A percentile compares a stretch with the other conserved stretches of the same genome.
Conservation (phyloP, 1,284 basidiomycete genomes). For the Bjerkandera adusta region DNA sequence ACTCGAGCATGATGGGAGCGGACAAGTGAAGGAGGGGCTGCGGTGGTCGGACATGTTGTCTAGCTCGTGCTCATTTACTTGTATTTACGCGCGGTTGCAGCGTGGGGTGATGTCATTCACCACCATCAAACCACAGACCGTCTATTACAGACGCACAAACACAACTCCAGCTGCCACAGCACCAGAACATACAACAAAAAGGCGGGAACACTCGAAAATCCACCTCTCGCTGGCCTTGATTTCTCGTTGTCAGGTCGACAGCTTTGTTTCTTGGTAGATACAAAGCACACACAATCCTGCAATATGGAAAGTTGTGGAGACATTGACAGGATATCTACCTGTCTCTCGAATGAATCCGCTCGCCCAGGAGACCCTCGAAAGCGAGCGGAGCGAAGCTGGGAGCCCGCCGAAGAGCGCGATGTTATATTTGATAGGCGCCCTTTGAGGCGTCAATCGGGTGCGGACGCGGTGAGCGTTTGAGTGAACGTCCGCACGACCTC, state of each 20-base stretch:
- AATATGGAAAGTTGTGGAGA: too few relatives aligned
- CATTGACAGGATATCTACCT: too few relatives aligned
- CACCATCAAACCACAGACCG: slow-evolving; percentile 1
- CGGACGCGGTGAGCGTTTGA: slow-evolving; percentile 1
- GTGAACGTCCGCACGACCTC: slow-evolving; percentile 1
- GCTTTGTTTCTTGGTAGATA: too few relatives aligned
- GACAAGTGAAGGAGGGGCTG: slow-evolving; percentile 5
- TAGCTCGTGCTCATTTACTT: neutral
- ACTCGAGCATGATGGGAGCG: slow-evolving; percentile 1
- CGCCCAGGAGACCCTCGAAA: too few relatives aligned
- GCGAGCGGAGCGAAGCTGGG: too few relatives aligned
- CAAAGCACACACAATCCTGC: too few relatives aligned
- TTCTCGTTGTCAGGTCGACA: too few relatives aligned
- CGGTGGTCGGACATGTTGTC: slow-evolving; percentile 1
- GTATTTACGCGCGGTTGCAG: slow-evolving; percentile 1
- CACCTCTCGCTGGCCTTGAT: too few relatives aligned
- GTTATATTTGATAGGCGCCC: slow-evolving; percentile 5
- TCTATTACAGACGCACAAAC: neutral
- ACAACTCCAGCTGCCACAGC: neutral
- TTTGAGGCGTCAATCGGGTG: slow-evolving; percentile 7
- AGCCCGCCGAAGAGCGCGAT: too few relatives aligned
- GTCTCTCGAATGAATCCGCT: too few relatives aligned
- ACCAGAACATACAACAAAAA: slow-evolving; percentile 2
- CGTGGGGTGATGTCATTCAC: slow-evolving; percentile 14
- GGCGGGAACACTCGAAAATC: too few relatives aligned